These are phyloP conservation scores for Ceratocystis lukuohia DNA, from an alignment of 2,329 filamentous ascomycete genomes.

Conservation along the genomic window DNA sequence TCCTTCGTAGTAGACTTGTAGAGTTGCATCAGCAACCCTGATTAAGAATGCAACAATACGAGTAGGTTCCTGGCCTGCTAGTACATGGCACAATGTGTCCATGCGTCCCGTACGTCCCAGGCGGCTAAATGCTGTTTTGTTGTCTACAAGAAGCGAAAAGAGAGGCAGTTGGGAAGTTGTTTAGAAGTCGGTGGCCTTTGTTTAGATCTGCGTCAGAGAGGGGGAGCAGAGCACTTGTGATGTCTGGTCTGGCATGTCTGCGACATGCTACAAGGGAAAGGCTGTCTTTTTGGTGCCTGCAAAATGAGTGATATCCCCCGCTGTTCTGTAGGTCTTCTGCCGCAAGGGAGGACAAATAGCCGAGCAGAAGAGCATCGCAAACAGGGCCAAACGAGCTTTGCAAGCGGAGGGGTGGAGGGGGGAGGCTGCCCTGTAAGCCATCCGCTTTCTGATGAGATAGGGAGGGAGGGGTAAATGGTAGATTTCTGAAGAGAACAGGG, in stretches of 20 bases:
- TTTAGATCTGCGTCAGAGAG: neutral
- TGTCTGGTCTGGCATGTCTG: no score
- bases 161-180: neutral
- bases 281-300: neutral
- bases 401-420: neutral
- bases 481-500: neutral
- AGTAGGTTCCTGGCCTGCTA: neutral
- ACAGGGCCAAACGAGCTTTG: constrained; percentile 2
- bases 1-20: neutral
- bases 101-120: neutral
- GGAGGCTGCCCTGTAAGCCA: neutral
- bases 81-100: neutral
- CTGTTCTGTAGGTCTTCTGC: constrained; percentile 8
- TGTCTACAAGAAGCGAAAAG: neutral
- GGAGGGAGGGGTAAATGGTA: no score
- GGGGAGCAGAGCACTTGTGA: neutral
- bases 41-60: neutral
- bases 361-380: neutral
- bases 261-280: no score
- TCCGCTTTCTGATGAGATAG: neutral
- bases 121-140: neutral
- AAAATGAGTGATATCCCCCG: neutral
- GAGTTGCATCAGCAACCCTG: neutral
- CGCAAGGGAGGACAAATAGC: constrained; percentile 6
- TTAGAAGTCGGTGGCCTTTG: neutral